phyloP scores from a whole-genome alignment of 176 grass and related monocot genomes.

The Hordeum vulgare region MorexV3_pseudomolecules_assembly NC_058522.1:483808409-483808908 shows the following conservation, averaged over 20 bases:
- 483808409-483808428: neutral
- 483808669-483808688: neutral
- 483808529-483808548: neutral
- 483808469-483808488: neutral
- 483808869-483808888: neutral
- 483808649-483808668: neutral
- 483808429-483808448: neutral
- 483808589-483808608: neutral
- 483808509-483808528: too few species aligned
- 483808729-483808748: neutral
- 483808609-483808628: neutral
- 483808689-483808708: neutral
- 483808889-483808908: neutral
- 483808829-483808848: constrained; percentile 6
- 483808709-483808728: neutral
- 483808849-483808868: neutral
- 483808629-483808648: neutral
- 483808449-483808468: constrained; percentile 10
- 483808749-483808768: neutral
- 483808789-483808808: neutral
- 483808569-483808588: neutral
- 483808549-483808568: neutral
- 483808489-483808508: neutral
- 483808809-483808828: constrained; percentile 1
- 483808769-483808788: neutral